A percentile compares a stretch with the other conserved stretches of the same genome.
phyloP scores from a whole-genome alignment of 163 green algal species.

The Smithsoniella earleae region DNA sequence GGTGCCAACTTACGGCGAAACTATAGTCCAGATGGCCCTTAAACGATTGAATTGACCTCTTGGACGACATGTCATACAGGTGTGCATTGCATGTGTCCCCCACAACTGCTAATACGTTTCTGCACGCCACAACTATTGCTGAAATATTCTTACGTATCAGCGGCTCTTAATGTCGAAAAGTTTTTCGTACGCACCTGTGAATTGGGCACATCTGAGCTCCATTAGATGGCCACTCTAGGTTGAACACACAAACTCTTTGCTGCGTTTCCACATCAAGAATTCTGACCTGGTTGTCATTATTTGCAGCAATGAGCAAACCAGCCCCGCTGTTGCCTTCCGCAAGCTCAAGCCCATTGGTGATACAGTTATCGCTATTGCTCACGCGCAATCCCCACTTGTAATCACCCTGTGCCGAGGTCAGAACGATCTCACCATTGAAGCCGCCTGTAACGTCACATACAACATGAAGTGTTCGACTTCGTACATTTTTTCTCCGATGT shows the following conservation, averaged over 20 bases:
- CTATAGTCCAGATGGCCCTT: slow-evolving; percentile 78
- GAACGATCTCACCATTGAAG: slow-evolving; percentile 44
- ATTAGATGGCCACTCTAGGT: slow-evolving; percentile 11
- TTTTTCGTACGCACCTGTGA: not conserved
- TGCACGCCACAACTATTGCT: slow-evolving; percentile 28
- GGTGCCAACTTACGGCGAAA: slow-evolving; percentile 88
- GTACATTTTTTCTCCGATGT: not conserved
- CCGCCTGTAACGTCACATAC: slow-evolving; percentile 1
- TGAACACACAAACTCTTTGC: not conserved
- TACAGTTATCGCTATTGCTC: slow-evolving; percentile 71
- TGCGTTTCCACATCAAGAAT: slow-evolving; percentile 15
- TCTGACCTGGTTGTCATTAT: slow-evolving; percentile 3
- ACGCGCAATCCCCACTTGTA: slow-evolving; percentile 21
- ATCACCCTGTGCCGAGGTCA: slow-evolving; percentile 27
- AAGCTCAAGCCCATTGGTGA: slow-evolving; percentile 91
- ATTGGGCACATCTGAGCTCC: slow-evolving; percentile 10
- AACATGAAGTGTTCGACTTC: not conserved
- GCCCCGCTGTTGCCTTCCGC: slow-evolving; percentile 17
- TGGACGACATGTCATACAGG: slow-evolving; percentile 57
- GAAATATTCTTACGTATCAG: not conserved
- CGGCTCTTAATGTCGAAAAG: not conserved
- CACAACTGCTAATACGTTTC: slow-evolving; percentile 60
- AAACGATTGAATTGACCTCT: slow-evolving; percentile 41
- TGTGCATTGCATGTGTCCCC: slow-evolving; percentile 66
- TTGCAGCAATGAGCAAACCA: slow-evolving; percentile 11